These are phyloP conservation scores for Ophiorrhiza pumila DNA, from an alignment of 257 asterid species.

Conservation along the genomic window DNA sequence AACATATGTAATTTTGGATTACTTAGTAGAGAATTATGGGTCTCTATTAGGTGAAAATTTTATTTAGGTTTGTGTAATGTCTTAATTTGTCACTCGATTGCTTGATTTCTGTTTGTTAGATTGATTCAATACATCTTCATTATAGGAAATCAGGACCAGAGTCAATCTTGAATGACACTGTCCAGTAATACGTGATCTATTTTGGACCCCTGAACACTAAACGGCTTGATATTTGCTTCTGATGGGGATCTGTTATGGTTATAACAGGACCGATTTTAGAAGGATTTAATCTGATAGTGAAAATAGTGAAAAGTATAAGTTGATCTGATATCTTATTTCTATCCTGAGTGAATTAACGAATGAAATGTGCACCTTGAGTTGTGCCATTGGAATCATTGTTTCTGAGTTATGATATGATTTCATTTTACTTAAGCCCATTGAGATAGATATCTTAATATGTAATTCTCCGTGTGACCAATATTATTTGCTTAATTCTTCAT, in stretches of 20 bases:
- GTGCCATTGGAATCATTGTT: conserved; percentile 6
- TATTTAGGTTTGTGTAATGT: neutral
- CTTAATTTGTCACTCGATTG: neutral
- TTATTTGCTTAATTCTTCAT: neutral
- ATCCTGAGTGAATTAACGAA: neutral
- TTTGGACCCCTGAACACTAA: neutral
- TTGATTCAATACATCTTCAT: neutral
- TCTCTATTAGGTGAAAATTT: neutral
- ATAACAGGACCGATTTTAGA: neutral
- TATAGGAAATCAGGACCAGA: neutral
- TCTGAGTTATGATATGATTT: neutral
- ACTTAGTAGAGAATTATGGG: neutral
- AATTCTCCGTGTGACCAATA: neutral
- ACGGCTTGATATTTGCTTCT: neutral
- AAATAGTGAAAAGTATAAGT: neutral
- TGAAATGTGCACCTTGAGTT: neutral
- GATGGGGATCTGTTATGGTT: neutral
- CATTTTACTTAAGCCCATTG: neutral
- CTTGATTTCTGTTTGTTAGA: neutral
- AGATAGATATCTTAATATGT: neutral
- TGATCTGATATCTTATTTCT: neutral
- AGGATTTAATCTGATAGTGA: neutral
- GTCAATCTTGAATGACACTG: neutral
- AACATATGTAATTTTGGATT: neutral
- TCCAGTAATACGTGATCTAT: neutral